Conservation (phyloP, 371 early-diverging fungal species). For the Circinella minor region DNA sequence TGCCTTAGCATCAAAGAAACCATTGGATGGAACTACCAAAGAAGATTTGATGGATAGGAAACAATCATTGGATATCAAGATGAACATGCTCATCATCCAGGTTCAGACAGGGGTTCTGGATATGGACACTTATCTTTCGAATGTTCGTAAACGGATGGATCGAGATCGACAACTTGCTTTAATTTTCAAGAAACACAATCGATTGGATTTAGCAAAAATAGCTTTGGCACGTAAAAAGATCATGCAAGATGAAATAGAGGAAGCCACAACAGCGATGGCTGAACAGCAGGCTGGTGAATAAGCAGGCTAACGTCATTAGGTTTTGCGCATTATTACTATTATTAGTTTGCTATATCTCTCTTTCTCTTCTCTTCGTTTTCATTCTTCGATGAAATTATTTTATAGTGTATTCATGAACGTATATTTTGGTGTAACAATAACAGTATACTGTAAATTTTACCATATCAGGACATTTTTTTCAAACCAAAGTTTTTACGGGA, state of each 20-base stretch:
- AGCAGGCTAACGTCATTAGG: background rate
- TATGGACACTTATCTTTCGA: conserved; percentile 70
- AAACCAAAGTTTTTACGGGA: background rate
- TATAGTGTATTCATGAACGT: background rate
- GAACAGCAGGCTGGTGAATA: conserved; percentile 11
- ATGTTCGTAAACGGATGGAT: conserved; percentile 62
- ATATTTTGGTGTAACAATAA: no score
- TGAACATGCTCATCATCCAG: conserved; percentile 80
- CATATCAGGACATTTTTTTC: background rate
- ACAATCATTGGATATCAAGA: conserved; percentile 74
- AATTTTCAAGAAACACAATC: conserved; percentile 66
- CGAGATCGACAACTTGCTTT: conserved; percentile 72
- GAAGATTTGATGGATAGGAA: conserved; percentile 74
- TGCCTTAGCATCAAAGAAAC: conserved; percentile 41
- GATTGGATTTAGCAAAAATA: conserved; percentile 69
- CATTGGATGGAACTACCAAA: conserved; percentile 43
- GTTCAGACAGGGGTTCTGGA: conserved; percentile 79
- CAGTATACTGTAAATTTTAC: conserved; percentile 1
- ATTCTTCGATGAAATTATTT: no score
- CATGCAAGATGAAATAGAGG: conserved; percentile 82
- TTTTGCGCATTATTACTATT: no score
- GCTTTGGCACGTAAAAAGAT: conserved; percentile 75
- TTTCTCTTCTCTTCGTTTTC: no score
- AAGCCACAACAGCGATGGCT: conserved; percentile 77
- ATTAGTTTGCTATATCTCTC: no score